Conservation (phyloP, 2,329 filamentous ascomycete species). For the Venturia pyrina region DNA sequence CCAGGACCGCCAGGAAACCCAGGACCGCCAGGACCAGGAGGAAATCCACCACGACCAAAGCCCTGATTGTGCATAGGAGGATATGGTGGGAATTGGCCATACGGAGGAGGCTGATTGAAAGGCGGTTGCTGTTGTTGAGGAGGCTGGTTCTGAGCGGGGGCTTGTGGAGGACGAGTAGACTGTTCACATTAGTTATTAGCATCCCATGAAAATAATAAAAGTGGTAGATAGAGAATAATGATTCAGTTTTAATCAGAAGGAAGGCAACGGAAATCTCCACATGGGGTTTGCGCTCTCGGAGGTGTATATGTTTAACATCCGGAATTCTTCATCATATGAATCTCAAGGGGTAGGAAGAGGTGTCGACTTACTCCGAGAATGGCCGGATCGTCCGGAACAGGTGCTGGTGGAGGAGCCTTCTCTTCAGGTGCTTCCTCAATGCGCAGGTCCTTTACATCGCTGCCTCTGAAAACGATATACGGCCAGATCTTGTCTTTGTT, state of each 20-base stretch:
- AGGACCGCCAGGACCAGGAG: conserved; percentile 25
- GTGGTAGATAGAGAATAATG: conserved; percentile 15
- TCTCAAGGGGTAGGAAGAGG: conserved; percentile 12
- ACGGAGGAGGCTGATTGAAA: conserved; percentile 23
- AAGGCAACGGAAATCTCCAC: conserved; percentile 99
- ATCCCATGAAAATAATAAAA: conserved; percentile 14
- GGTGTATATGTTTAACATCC: conserved; percentile 87
- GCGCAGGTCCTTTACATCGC: conserved; percentile 94
- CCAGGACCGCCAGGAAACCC: conserved; percentile 15
- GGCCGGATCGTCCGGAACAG: conserved; percentile 86
- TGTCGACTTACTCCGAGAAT: conserved; percentile 81
- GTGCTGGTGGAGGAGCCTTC: conserved; percentile 58
- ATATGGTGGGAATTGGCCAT: conserved; percentile 30
- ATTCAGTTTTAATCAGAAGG: conserved; percentile 66
- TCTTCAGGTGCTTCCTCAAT: conserved; percentile 73
- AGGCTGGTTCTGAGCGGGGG: conserved; percentile 3
- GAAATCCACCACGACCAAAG: conserved; percentile 37
- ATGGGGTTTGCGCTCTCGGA: conserved; percentile 90
- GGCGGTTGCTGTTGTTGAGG: conserved; percentile 24
- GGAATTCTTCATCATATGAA: conserved; percentile 84
- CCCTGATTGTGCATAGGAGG: conserved; percentile 36
- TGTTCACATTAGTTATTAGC: conserved; percentile 13
- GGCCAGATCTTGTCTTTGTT: conserved; percentile 80
- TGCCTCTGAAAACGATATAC: conserved; percentile 96
- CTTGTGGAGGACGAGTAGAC: conserved; percentile 12